phyloP scores from a whole-genome alignment of 2,329 filamentous ascomycete species.

The Paracorniculantispora psalliotae region DNA sequence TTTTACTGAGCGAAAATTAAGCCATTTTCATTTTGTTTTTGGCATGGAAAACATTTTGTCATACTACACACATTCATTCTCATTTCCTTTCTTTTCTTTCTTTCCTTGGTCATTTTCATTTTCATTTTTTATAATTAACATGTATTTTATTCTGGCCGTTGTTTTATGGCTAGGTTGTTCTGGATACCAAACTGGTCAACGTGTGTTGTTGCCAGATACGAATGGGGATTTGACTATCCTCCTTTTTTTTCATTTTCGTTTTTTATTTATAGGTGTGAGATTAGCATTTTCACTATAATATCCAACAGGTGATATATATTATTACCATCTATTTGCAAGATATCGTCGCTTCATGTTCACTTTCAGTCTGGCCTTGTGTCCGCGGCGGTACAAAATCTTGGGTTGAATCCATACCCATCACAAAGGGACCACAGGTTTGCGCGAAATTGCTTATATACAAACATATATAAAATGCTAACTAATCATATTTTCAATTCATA shows the following conservation, averaged over 20 bases:
- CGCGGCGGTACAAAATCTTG: too few species aligned
- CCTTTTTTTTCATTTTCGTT: background rate
- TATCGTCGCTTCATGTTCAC: background rate
- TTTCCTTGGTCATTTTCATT: constrained; percentile 6
- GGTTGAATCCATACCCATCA: background rate
- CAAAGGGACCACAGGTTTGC: too few species aligned
- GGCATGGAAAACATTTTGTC: background rate
- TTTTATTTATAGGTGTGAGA: background rate
- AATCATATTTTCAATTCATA: background rate
- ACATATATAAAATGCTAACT: background rate
- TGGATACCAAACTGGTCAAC: constrained; percentile 27
- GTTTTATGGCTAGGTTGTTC: constrained; percentile 26
- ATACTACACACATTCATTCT: constrained; percentile 7
- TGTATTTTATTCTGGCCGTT: constrained; percentile 4
- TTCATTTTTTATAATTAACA: constrained; percentile 12
- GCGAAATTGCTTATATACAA: background rate
- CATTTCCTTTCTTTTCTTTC: constrained; percentile 9
- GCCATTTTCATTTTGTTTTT: background rate
- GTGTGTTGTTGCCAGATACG: background rate
- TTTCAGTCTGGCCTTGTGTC: too few species aligned
- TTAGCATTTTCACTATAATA: background rate
- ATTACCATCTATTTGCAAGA: background rate
- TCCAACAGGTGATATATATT: background rate
- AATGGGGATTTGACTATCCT: background rate
- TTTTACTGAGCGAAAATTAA: background rate